Base-by-base conservation (phyloP, 163 green algal species). In the Scenedesmus sp. region DNA sequence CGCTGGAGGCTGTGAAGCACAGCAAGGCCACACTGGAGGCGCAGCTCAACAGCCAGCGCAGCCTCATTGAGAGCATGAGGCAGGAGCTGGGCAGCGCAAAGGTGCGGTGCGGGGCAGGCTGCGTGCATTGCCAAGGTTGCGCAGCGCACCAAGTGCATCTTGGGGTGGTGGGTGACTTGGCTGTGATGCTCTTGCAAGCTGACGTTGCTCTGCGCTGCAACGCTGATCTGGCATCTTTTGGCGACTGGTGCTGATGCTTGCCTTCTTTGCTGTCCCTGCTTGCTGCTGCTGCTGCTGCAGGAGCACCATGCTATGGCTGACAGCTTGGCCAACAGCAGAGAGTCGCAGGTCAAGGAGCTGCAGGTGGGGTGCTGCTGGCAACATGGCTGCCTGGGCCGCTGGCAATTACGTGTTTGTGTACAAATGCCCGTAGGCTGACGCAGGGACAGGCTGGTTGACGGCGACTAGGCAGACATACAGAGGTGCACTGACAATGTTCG, bases 1-100 rank as follows among this genome's bases (percentile, higher is more conserved):
- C 93, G 26, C 87, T 98, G 44, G 96, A 97, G 91, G 88, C 90
- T 33, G 93, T 97, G n/a, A 95, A 89, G 68, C 92, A 96, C 51
- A 93, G 94, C 73, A 95, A 95, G 61, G 95, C 94, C 2, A 93
- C 93, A 1, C 93, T 98, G 91, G 92, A 96, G 76, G 91, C 95
- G 1, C 96, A 98, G 94, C 90, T 95, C 80, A 80, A 78, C 22
- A 96, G 88, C 44, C 93, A 94, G 89, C 85, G 88, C 15, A 70
- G n/a, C 30, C 86, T 96, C 6, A 95, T 97, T 43, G 81, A 86
- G 46, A 90, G 88, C 51, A 95, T 98, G 92, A 92, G 95, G 6
- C 89, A 96, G 40, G 93, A 97, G 91, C 91, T 97, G 85, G 93
- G 93, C 15, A 78, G 94, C 24, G 89, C 96, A 73, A 96, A 95